A percentile compares a stretch with the other conserved stretches of the same genome.
Evolutionary conservation across 805 yeast genomes (phyloP).

Genomic region (Tetrapisispora nanseiensis): DNA sequence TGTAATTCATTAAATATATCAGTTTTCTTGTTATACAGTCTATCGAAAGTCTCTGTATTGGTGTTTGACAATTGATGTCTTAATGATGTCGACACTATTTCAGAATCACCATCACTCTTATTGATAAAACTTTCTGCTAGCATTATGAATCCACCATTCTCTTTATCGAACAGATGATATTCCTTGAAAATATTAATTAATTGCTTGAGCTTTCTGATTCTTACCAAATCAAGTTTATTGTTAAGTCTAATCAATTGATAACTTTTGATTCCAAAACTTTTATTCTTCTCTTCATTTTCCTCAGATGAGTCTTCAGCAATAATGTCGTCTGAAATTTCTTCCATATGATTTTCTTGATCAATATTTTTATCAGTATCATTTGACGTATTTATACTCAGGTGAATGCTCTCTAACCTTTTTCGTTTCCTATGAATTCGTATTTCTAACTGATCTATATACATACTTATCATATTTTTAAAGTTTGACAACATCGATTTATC

Average conservation of each 20-base stretch:
- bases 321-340: background rate
- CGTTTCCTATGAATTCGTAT: constrained; percentile 1
- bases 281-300: background rate
- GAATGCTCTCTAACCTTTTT: background rate
- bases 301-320: background rate
- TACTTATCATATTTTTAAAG: constrained; percentile 4
- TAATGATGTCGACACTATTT: background rate
- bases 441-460: constrained; percentile 6
- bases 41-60: background rate
- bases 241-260: constrained; percentile 16
- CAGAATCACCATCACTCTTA: background rate
- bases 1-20: background rate
- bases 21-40: background rate
- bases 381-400: background rate
- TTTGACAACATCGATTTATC: constrained; percentile 2
- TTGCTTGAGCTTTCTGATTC: constrained; percentile 14
- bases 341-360: background rate
- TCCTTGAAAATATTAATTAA: constrained; percentile 11
- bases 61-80: background rate
- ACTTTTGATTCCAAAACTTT: constrained; percentile 21
- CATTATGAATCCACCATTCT: background rate
- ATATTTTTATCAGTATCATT: background rate
- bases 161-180: constrained; percentile 8
- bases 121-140: background rate
- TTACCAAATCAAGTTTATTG: constrained; percentile 9